phyloP scores from a whole-genome alignment of 371 early-diverging fungal genomes.

The Lichtheimia corymbifera region DNA sequence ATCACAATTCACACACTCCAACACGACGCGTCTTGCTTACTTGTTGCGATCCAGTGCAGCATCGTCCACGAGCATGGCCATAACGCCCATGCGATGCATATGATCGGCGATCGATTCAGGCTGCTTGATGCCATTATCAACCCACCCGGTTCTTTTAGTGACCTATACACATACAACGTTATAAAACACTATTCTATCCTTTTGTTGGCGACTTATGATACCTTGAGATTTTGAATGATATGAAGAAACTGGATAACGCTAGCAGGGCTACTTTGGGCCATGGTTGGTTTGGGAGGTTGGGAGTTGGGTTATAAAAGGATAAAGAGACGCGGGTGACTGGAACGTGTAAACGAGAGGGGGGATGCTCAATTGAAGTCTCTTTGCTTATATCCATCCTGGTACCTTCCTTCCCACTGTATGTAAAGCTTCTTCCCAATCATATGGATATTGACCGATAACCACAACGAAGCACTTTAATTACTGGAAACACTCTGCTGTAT shows the following conservation, averaged over 20 bases:
- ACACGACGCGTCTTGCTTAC: conserved; percentile 18
- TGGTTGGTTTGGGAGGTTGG: neutral
- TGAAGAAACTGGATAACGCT: conserved; percentile 63
- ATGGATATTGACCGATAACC: no score
- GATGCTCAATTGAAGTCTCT: no score
- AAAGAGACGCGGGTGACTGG: neutral
- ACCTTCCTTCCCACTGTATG: no score
- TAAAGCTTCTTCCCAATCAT: no score
- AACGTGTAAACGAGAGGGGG: no score
- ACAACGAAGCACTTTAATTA: no score
- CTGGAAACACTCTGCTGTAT: no score
- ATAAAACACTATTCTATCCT: neutral
- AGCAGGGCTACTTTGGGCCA: conserved; percentile 28
- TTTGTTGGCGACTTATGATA: conserved; percentile 14
- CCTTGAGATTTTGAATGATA: conserved; percentile 69
- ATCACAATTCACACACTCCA: no score
- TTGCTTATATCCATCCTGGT: no score
- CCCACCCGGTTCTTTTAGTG: conserved; percentile 93
- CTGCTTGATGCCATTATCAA: conserved; percentile 64
- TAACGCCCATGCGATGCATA: conserved; percentile 91
- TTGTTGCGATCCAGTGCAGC: conserved; percentile 53
- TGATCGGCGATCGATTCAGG: conserved; percentile 93
- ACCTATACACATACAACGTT: conserved; percentile 39
- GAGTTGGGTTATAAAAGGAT: neutral
- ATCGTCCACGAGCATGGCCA: conserved; percentile 83